These are phyloP conservation scores for Dendrothele bispora DNA, from an alignment of 768 basidiomycete species.

Conservation along the genomic window DNA sequence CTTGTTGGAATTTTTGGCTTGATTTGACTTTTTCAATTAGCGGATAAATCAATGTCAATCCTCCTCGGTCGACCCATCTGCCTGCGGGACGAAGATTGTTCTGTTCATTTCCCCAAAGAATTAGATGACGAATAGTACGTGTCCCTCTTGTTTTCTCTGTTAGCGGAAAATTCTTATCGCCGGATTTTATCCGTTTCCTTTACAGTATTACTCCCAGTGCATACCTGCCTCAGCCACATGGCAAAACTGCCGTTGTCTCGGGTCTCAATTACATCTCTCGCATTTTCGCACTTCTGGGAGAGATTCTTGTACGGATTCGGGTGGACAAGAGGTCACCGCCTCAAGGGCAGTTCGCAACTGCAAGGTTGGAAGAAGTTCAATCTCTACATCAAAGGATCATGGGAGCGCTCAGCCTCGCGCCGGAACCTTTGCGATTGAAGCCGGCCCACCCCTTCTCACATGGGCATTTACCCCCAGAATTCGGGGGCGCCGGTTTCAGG, in stretches of 20 bases:
- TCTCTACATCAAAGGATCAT: conserved; percentile 78
- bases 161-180: conserved; percentile 5
- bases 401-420: conserved; percentile 70
- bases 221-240: conserved; percentile 85
- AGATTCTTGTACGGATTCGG: conserved; percentile 83
- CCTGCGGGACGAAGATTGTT: conserved; percentile 88
- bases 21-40: conserved; percentile 35
- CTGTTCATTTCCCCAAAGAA: conserved; percentile 84
- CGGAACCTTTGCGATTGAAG: conserved; percentile 74
- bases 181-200: conserved; percentile 16
- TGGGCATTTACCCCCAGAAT: conserved; percentile 54
- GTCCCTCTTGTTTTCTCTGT: conserved; percentile 10
- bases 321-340: conserved; percentile 87
- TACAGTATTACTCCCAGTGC: conserved; percentile 83
- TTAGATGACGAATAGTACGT: conserved; percentile 88
- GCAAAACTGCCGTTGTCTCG: conserved; percentile 80
- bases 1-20: conserved; percentile 9
- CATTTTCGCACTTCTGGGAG: conserved; percentile 82
- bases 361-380: conserved; percentile 81
- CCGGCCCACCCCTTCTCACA: conserved; percentile 48
- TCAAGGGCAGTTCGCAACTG: conserved; percentile 82
- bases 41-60: conserved; percentile 89
- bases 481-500: conserved; percentile 69
- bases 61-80: conserved; percentile 82
- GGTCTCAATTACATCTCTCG: conserved; percentile 87